These are phyloP conservation scores for Arachis stenosperma DNA, from an alignment of 306 rosid genomes.

Conservation along the genomic window DNA sequence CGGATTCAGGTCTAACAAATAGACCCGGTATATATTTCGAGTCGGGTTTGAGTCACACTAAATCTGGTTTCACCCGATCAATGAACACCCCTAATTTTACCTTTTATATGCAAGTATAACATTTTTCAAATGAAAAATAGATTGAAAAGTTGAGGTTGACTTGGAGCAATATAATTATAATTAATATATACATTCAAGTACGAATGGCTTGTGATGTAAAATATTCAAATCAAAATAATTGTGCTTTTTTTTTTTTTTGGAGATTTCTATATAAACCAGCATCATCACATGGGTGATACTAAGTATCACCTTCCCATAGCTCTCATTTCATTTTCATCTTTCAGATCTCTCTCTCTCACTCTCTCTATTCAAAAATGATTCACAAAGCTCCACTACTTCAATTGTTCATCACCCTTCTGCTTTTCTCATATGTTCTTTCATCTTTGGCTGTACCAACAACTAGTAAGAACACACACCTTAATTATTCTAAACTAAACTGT, in stretches of 20 bases:
- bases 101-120: not conserved
- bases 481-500: not conserved
- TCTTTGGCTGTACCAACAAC: conserved; percentile 41
- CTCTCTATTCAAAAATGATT: conserved; percentile 30
- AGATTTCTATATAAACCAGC: conserved; percentile 35
- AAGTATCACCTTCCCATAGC: conserved; percentile 3
- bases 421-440: conserved; percentile 36
- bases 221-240: conserved; percentile 26
- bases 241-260: not conserved
- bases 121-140: conserved; percentile 16
- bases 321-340: conserved; percentile 4
- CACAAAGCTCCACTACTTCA: conserved; percentile 29
- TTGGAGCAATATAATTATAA: conserved; percentile 5
- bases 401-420: conserved; percentile 37
- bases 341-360: conserved; percentile 19
- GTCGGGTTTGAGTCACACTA: no score
- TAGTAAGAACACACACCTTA: conserved; percentile 41
- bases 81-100: no score
- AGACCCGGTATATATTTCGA: no score
- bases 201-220: not conserved
- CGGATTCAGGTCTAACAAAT: no score
- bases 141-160: conserved; percentile 39
- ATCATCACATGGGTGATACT: conserved; percentile 21
- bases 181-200: no score
- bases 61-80: no score